phyloP scores from a whole-genome alignment of 2,329 filamentous ascomycete species.

The Ophiostoma sp. region DNA sequence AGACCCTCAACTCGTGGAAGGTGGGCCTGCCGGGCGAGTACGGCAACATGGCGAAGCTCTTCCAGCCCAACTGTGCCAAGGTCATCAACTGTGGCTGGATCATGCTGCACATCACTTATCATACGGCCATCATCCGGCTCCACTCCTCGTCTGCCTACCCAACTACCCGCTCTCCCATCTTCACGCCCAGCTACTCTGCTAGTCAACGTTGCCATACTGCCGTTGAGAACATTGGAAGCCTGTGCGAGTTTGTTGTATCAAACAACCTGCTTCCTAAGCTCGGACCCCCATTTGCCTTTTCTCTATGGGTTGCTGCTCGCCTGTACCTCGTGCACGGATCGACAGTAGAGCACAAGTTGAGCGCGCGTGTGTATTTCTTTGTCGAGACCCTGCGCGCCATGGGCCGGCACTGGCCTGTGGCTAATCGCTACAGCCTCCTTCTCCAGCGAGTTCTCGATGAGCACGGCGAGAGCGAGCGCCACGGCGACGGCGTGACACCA shows the following conservation, averaged over 20 bases:
- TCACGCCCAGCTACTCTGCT: conserved; percentile 81
- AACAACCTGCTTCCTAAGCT: conserved; percentile 72
- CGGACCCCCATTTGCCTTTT: conserved; percentile 86
- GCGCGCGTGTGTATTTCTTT: conserved; percentile 72
- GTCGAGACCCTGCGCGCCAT: conserved; percentile 76
- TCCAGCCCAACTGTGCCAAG: conserved; percentile 63
- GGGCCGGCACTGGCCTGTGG: conserved; percentile 80
- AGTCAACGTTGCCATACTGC: conserved; percentile 77
- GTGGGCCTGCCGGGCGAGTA: conserved; percentile 77
- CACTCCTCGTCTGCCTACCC: conserved; percentile 92
- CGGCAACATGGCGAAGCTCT: conserved; percentile 74
- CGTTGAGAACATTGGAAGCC: conserved; percentile 73
- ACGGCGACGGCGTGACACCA: conserved; percentile 69
- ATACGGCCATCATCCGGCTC: conserved; percentile 81
- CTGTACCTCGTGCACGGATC: conserved; percentile 84
- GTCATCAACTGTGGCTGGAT: conserved; percentile 76
- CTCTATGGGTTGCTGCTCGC: conserved; percentile 84
- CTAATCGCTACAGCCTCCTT: conserved; percentile 72
- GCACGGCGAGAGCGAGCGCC: conserved; percentile 70
- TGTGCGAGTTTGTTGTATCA: conserved; percentile 72
- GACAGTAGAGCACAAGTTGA: conserved; percentile 78
- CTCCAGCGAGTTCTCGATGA: conserved; percentile 81
- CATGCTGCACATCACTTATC: conserved; percentile 85
- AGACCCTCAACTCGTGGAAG: conserved; percentile 74
- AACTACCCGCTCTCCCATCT: conserved; percentile 80